Percentiles rank a stretch among this genome's conserved stretches.
These are phyloP conservation scores for Alliaria petiolata DNA, from an alignment of 345 rosid species.

Conservation along the genomic window DNA sequence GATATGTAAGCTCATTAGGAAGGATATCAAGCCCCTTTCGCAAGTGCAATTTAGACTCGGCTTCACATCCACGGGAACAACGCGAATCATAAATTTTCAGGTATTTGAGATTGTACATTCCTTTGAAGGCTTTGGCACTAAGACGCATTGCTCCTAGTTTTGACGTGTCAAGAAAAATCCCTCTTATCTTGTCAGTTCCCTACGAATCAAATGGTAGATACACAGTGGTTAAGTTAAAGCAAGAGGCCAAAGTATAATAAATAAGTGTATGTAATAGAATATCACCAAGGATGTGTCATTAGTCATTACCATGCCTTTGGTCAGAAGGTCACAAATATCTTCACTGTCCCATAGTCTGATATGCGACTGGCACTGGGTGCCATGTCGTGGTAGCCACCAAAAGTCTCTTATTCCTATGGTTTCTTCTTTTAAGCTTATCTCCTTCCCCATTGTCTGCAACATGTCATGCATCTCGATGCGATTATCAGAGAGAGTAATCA, in stretches of 20 bases:
- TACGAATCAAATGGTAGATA: slow-evolving; percentile 2
- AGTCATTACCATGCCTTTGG: slow-evolving; percentile 17
- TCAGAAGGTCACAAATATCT: slow-evolving; percentile 16
- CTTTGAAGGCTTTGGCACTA: slow-evolving; percentile 19
- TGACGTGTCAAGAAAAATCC: slow-evolving; percentile 29
- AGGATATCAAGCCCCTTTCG: slow-evolving; percentile 25
- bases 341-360: slow-evolving; percentile 30
- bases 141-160: slow-evolving; percentile 16
- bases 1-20: slow-evolving; percentile 28
- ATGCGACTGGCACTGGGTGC: not conserved
- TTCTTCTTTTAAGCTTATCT: slow-evolving; percentile 28
- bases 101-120: slow-evolving; percentile 33
- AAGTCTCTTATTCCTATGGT: slow-evolving; percentile 1
- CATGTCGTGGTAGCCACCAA: slow-evolving; percentile 9
- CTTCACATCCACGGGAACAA: slow-evolving; percentile 15
- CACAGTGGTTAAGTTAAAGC: not conserved
- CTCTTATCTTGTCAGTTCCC: slow-evolving; percentile 33
- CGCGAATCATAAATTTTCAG: slow-evolving; percentile 31
- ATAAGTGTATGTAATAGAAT: not conserved
- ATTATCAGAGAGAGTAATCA: slow-evolving; percentile 23
- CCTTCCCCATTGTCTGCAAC: slow-evolving; percentile 40
- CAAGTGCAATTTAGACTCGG: not conserved
- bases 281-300: too few relatives aligned
- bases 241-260: not conserved
- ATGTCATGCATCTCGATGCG: slow-evolving; percentile 40